Evolutionary conservation across 139 green algal genomes (phyloP), one percentile per base, ranked within the genome.

Genomic region (Trebouxia sp.): DNA sequence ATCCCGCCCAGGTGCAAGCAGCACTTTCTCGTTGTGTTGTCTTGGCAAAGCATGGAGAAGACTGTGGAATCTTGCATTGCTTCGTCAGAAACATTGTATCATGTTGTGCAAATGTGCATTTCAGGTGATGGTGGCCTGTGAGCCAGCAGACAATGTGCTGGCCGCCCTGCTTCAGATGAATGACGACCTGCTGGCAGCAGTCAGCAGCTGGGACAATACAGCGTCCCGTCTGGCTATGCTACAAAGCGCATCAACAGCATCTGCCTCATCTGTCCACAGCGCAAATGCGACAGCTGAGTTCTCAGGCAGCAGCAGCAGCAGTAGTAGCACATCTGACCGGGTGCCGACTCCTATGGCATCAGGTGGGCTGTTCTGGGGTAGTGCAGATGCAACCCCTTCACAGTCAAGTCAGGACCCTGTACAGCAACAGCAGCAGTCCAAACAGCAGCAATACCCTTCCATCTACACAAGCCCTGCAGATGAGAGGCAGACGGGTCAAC

Each of bases 221-320:
- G 62, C 62, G 1, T 72, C 62, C 11, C 62, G 62, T 14, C 62
- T 72, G 32, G 62, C 43, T 35, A 72, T 72, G 62, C 62, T 45
- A 42, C 62, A 72, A 35, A 72, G 62, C 62, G 26, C 24, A 15
- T 72, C 62, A n/a, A 35, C 62, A 45, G 10, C 62, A 45, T 9
- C 32, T 45, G 62, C 62, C 9, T 6, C 32, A 0, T 45, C 62
- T 37, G 42, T 35, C 0, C 62, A 30, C 28, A 14, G 7, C 8
- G 62, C 62, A 12, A 41, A 7, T 15, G n/a, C 62, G 11, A 30
- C 55, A n/a, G 32, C 62, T 72, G 62, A 45, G 32, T 1, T 72
- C 8, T 72, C 62, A 72, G 35, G 43, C 62, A 72, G 62, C 62
- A 72, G 62, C 35, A 45, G 32, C 32, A 72, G 58, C 58, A 69